These are phyloP conservation scores for Huntiella abstrusa DNA, from an alignment of 2,329 filamentous ascomycete genomes.

Conservation along the genomic window DNA sequence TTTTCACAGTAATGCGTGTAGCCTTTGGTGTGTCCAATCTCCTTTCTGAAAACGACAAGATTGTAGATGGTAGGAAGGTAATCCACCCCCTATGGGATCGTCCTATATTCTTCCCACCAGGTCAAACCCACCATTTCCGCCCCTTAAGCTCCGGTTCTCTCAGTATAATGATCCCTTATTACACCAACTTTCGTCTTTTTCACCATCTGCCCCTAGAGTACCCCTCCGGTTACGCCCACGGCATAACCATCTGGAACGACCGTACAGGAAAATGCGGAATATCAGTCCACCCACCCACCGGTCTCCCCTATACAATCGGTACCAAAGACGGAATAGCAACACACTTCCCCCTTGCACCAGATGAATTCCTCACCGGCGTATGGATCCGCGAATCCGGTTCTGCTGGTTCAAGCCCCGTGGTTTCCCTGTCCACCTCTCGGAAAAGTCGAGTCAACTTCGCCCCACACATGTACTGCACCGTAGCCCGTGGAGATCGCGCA, in stretches of 20 bases:
- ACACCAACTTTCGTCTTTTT: constrained; percentile 8
- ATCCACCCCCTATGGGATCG: constrained; percentile 9
- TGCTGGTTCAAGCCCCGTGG: constrained; percentile 6
- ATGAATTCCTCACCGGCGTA: constrained; percentile 3
- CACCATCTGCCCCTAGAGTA: constrained; percentile 8
- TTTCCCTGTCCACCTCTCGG: constrained; percentile 4
- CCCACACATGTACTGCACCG: constrained; percentile 8
- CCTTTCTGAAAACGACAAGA: constrained; percentile 8
- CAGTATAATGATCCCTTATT: constrained; percentile 10
- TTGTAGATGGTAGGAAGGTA: constrained; percentile 4
- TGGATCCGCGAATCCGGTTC: constrained; percentile 7
- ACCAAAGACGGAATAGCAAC: constrained; percentile 6
- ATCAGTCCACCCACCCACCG: constrained; percentile 5
- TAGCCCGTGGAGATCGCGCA: constrained; percentile 1
- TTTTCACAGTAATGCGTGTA: constrained; percentile 9
- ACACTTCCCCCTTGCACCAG: constrained; percentile 4
- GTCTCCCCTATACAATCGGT: constrained; percentile 1
- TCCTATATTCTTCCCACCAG: constrained; percentile 4
- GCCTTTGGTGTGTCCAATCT: constrained; percentile 10
- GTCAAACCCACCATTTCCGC: constrained; percentile 7
- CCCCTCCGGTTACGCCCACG: constrained; percentile 6
- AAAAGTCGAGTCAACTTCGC: constrained; percentile 8
- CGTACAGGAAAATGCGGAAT: constrained; percentile 9
- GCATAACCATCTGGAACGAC: constrained; percentile 7
- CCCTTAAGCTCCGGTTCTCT: constrained; percentile 6